A percentile compares a stretch with the other conserved stretches of the same genome.
Conservation (phyloP, 768 basidiomycete genomes). For the Serpula lacrymans region DNA sequence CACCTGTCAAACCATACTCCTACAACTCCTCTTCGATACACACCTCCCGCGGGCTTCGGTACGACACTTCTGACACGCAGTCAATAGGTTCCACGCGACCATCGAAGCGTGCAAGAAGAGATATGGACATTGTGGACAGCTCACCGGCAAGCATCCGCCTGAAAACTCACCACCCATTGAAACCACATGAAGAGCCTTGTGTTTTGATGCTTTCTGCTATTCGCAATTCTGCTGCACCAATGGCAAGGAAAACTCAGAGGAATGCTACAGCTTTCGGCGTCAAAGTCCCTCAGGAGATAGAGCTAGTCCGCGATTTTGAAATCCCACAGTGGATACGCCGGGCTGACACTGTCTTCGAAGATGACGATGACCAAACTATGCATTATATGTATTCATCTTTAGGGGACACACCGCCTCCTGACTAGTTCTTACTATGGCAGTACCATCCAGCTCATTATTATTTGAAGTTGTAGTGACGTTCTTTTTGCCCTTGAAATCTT, state of each 20-base stretch:
- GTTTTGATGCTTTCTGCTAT: slow-evolving; percentile 48
- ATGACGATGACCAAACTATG: slow-evolving; percentile 13
- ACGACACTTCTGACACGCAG: slow-evolving; percentile 24
- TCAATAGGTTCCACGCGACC: slow-evolving; percentile 26
- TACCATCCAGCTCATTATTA: too few species aligned
- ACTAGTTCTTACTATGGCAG: too few species aligned
- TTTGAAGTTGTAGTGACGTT: too few species aligned
- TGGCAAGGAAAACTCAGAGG: slow-evolving; percentile 47
- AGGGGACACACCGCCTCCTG: too few species aligned
- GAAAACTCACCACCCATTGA: slow-evolving; percentile 18
- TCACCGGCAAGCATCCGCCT: too few species aligned
- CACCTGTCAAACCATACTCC: slow-evolving; percentile 3
- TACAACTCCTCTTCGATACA: slow-evolving; percentile 21
- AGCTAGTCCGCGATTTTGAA: slow-evolving; percentile 50
- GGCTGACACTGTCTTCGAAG: slow-evolving; percentile 4
- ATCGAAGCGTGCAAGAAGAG: slow-evolving; percentile 25
- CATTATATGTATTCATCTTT: too few species aligned
- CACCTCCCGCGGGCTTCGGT: slow-evolving; percentile 25
- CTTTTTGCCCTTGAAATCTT: too few species aligned
- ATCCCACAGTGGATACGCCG: slow-evolving; percentile 51
- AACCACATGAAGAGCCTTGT: slow-evolving; percentile 27
- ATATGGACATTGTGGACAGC: background rate
- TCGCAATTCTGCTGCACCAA: slow-evolving; percentile 42
- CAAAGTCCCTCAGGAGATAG: slow-evolving; percentile 47
- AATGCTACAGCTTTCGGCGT: slow-evolving; percentile 59